These are phyloP conservation scores for Solidago caesia DNA, from an alignment of 129 eudicot species.

Conservation along the genomic window DNA sequence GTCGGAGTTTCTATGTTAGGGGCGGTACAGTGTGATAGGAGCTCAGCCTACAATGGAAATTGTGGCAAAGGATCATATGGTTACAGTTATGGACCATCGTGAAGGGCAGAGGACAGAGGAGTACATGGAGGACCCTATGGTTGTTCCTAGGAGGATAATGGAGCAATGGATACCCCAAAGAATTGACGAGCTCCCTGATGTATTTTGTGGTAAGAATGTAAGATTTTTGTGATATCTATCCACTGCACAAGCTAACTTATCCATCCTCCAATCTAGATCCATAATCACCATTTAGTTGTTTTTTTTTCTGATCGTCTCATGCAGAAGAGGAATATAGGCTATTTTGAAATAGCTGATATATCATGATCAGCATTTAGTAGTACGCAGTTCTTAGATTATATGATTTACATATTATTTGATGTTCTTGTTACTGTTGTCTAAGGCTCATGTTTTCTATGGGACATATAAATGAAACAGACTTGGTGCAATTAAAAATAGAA, in stretches of 20 bases:
- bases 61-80: conserved; percentile 91
- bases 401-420: not conserved
- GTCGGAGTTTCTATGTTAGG: conserved; percentile 51
- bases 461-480: conserved; percentile 1
- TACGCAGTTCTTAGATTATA: not conserved
- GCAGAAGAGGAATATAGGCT: conserved; percentile 12
- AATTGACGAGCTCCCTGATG: conserved; percentile 91
- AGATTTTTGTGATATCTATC: conserved; percentile 6
- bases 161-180: conserved; percentile 91
- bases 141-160: conserved; percentile 85
- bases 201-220: conserved; percentile 85
- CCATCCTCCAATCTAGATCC: conserved; percentile 9
- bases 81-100: conserved; percentile 85
- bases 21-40: conserved; percentile 95
- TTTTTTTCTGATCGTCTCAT: not conserved
- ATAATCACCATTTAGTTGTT: not conserved
- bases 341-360: conserved; percentile 4
- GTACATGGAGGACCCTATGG: conserved; percentile 93
- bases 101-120: conserved; percentile 65
- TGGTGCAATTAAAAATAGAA: conserved; percentile 6
- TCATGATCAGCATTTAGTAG: conserved; percentile 1
- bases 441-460: conserved; percentile 9
- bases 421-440: not conserved
- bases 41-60: conserved; percentile 98
- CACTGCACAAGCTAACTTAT: conserved; percentile 10